Evolutionary conservation across 1,284 basidiomycete genomes (phyloP).

Genomic region (Cryptococcus sp.): DNA sequence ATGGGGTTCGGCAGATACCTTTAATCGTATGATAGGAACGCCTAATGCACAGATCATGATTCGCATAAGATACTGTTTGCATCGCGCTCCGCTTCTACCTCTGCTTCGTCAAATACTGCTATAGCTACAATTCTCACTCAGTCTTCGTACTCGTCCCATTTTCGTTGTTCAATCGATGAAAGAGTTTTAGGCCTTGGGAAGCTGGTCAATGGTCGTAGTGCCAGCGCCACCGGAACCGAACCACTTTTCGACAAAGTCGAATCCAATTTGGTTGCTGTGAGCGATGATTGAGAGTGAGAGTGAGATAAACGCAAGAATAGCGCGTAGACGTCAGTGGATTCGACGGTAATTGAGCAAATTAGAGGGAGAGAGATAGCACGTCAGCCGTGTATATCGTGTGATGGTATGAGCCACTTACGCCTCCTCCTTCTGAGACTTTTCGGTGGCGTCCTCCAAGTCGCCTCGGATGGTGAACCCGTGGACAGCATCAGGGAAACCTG

Average conservation of each 20-base stretch:
- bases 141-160: not conserved
- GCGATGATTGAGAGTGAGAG: too few relatives aligned
- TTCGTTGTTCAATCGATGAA: not conserved
- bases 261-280: constrained; percentile 10
- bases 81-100: too few relatives aligned
- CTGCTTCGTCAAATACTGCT: not conserved
- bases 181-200: not conserved
- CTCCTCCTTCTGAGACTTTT: constrained; percentile 62
- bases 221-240: constrained; percentile 5
- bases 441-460: constrained; percentile 48
- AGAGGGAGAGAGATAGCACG: not conserved
- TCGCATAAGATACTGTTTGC: not conserved
- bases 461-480: constrained; percentile 65
- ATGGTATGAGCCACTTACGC: constrained; percentile 37
- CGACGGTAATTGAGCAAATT: not conserved
- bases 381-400: not conserved
- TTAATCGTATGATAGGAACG: not conserved
- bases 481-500: constrained; percentile 57
- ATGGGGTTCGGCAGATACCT: too few relatives aligned
- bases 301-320: not conserved
- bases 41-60: constrained; percentile 10
- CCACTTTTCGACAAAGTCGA: constrained; percentile 16
- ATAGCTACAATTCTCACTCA: not conserved
- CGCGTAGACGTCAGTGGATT: too few relatives aligned
- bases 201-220: not conserved